A percentile compares a stretch with the other conserved stretches of the same genome.
Evolutionary conservation across 2,329 filamentous ascomycete species (phyloP).

Genomic region (Pyrenochaeta sp.): DNA sequence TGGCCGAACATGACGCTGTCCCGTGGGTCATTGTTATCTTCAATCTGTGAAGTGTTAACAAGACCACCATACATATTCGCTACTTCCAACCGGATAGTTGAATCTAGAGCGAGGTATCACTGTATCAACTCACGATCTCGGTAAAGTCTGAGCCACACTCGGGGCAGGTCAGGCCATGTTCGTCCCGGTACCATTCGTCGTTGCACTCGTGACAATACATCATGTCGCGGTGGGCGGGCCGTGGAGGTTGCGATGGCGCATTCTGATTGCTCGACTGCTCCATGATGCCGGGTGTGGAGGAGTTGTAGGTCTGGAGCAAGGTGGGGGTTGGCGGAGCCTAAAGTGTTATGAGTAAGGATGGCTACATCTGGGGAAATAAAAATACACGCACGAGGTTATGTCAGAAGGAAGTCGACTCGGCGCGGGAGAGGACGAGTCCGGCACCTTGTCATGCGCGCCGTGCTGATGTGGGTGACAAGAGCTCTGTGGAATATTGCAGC

Average conservation of each 20-base stretch:
- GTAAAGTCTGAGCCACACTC: slow-evolving; percentile 79
- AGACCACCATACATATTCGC: background rate
- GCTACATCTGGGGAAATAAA: background rate
- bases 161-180: slow-evolving; percentile 76
- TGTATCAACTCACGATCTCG: slow-evolving; percentile 75
- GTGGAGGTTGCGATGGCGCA: slow-evolving; percentile 24
- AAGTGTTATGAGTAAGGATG: slow-evolving; percentile 8
- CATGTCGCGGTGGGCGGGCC: slow-evolving; percentile 64
- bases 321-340: slow-evolving; percentile 7
- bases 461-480: slow-evolving; percentile 16
- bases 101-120: slow-evolving; percentile 15
- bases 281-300: slow-evolving; percentile 26
- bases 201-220: slow-evolving; percentile 87
- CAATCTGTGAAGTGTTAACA: slow-evolving; percentile 51
- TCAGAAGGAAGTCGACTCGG: slow-evolving; percentile 23
- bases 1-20: slow-evolving; percentile 41
- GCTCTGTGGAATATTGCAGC: slow-evolving; percentile 26
- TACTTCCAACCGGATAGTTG: background rate
- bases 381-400: slow-evolving; percentile 23
- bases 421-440: slow-evolving; percentile 11
- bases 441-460: slow-evolving; percentile 39
- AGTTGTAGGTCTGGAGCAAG: slow-evolving; percentile 4
- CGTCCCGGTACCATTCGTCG: slow-evolving; percentile 80
- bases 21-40: slow-evolving; percentile 70
- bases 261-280: slow-evolving; percentile 27